Percentiles rank a stretch among this genome's conserved stretches.
Conservation (phyloP, 305 asterid species). For the Striga hermonthica region DNA sequence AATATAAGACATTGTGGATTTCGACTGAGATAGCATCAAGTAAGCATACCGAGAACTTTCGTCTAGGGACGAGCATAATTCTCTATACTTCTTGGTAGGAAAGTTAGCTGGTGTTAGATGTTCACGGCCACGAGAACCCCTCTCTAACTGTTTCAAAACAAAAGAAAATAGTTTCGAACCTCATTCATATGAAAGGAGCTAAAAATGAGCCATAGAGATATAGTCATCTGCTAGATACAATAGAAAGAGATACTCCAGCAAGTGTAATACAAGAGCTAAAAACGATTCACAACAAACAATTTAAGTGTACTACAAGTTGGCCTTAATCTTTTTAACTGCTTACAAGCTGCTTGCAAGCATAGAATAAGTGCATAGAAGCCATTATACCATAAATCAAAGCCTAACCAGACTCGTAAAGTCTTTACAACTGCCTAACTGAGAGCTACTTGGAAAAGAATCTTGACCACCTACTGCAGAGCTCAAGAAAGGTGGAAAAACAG, state of each 20-base stretch:
- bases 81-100: slow-evolving; percentile 68
- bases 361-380: not conserved
- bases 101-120: slow-evolving; percentile 61
- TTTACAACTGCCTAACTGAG: not conserved
- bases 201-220: slow-evolving; percentile 13
- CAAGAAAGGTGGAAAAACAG: not conserved
- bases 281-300: no score
- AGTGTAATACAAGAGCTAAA: not conserved
- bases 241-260: slow-evolving; percentile 20
- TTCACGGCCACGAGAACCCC: slow-evolving; percentile 73
- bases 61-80: slow-evolving; percentile 48
- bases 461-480: slow-evolving; percentile 8
- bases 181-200: not conserved
- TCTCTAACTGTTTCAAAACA: slow-evolving; percentile 57
- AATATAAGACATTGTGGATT: not conserved
- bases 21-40: slow-evolving; percentile 1
- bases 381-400: not conserved
- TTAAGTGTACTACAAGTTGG: slow-evolving; percentile 3
- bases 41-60: slow-evolving; percentile 60
- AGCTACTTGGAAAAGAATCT: slow-evolving; percentile 5
- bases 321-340: slow-evolving; percentile 10
- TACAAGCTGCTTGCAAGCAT: not conserved
- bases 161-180: slow-evolving; percentile 5
- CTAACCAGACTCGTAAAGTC: not conserved
- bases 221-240: not conserved